Conservation (phyloP, 2,329 filamentous ascomycete species). For the Trichocomaceae sp. region DNA sequence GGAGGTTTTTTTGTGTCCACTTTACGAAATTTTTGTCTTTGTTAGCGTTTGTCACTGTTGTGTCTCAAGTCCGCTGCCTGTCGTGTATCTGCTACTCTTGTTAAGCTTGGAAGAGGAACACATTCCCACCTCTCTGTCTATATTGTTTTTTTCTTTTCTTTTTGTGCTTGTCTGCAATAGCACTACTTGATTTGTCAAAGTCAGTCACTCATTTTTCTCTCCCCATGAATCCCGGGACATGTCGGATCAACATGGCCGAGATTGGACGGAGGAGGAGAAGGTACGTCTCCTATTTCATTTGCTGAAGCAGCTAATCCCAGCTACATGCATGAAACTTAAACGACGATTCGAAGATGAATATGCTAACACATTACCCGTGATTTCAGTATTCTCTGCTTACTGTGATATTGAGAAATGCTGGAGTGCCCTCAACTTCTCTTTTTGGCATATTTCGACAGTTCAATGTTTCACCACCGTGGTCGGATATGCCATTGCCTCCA, state of each 20-base stretch:
- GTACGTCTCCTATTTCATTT: conserved; percentile 21
- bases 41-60: conserved; percentile 1
- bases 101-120: neutral
- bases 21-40: conserved; percentile 16
- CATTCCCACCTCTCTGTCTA: neutral
- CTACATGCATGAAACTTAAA: neutral
- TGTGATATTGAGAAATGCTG: conserved; percentile 37
- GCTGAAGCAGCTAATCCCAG: neutral
- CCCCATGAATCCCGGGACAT: conserved; percentile 36
- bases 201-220: conserved; percentile 9
- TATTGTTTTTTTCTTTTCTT: neutral
- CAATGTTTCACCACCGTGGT: conserved; percentile 32
- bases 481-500: conserved; percentile 38
- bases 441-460: conserved; percentile 34
- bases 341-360: neutral
- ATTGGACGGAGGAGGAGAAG: conserved; percentile 43
- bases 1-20: conserved; percentile 26
- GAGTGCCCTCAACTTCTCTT: conserved; percentile 31
- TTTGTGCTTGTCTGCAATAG: conserved; percentile 8
- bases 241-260: conserved; percentile 38
- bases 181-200: neutral
- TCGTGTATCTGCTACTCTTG: neutral
- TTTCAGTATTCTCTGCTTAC: conserved; percentile 35
- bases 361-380: conserved; percentile 2
- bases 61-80: conserved; percentile 14